Conservation (phyloP, 169 alveolate genomes). For the Theileria parva region DNA sequence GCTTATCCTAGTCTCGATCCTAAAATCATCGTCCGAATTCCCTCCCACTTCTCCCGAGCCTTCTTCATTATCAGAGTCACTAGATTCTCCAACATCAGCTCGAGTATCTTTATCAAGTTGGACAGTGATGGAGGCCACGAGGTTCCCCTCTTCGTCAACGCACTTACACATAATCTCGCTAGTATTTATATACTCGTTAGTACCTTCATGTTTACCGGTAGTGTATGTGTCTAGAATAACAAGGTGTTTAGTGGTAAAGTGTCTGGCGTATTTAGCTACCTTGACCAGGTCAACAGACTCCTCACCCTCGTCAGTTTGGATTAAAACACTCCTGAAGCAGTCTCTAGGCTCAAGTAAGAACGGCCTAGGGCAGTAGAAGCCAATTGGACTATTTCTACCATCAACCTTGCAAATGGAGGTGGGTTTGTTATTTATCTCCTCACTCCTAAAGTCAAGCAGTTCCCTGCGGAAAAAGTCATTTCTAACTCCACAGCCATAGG, state of each 20-base stretch:
- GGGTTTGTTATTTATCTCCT: not conserved
- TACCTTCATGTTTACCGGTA: not conserved
- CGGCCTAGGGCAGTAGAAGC: conserved; percentile 61
- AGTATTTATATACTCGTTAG: not conserved
- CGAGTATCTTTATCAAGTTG: not conserved
- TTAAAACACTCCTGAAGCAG: conserved; percentile 35
- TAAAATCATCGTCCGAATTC: not conserved
- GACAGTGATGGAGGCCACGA: conserved; percentile 47
- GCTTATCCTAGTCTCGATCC: not conserved
- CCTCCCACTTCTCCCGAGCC: not conserved
- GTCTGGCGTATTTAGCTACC: conserved; percentile 24
- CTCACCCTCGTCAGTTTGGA: not conserved
- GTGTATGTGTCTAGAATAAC: conserved; percentile 10
- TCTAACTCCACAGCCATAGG: conserved; percentile 60
- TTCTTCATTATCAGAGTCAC: not conserved
- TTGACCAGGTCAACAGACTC: conserved; percentile 1
- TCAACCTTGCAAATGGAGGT: conserved; percentile 30
- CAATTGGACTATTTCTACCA: conserved; percentile 41
- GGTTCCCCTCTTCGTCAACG: conserved; percentile 25
- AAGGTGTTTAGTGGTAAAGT: conserved; percentile 13
- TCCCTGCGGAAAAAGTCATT: conserved; percentile 35
- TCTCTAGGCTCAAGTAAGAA: conserved; percentile 42
- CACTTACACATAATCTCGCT: conserved; percentile 35
- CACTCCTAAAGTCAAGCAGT: not conserved
- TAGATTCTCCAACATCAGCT: too few species aligned